These are phyloP conservation scores for Hanseniaspora uvarum DNA, from an alignment of 1,139 yeast genomes.

Conservation along the genomic window DNA sequence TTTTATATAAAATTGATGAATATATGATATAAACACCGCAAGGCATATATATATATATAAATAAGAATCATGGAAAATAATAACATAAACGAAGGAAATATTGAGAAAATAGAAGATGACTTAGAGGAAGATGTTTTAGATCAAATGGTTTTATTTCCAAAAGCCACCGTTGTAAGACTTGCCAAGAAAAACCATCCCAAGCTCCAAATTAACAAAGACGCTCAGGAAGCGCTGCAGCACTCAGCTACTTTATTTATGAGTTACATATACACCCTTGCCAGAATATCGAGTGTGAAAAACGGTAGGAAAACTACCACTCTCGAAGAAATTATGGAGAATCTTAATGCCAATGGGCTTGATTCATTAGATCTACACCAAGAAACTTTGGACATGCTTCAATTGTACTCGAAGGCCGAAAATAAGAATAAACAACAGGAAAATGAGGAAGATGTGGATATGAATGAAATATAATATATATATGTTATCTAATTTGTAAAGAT, in stretches of 20 bases:
- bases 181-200: constrained; percentile 37
- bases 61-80: background rate
- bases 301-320: constrained; percentile 54
- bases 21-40: no score
- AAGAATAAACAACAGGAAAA: constrained; percentile 23
- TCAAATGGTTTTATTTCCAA: constrained; percentile 46
- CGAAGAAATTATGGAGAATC: constrained; percentile 52
- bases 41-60: background rate
- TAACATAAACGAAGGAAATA: constrained; percentile 21
- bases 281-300: constrained; percentile 42
- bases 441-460: constrained; percentile 20
- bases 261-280: constrained; percentile 53
- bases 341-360: constrained; percentile 32
- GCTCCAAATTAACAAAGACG: constrained; percentile 47
- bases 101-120: constrained; percentile 45
- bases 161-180: constrained; percentile 47
- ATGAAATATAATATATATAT: constrained; percentile 22
- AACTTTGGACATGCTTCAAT: constrained; percentile 32
- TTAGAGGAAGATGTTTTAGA: constrained; percentile 46
- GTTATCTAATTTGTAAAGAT: background rate
- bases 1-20: no score
- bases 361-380: constrained; percentile 39
- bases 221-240: constrained; percentile 55
- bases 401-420: constrained; percentile 25
- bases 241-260: constrained; percentile 67